Conservation (phyloP, 331 rosid genomes). For the Stylosanthes scabra region DNA sequence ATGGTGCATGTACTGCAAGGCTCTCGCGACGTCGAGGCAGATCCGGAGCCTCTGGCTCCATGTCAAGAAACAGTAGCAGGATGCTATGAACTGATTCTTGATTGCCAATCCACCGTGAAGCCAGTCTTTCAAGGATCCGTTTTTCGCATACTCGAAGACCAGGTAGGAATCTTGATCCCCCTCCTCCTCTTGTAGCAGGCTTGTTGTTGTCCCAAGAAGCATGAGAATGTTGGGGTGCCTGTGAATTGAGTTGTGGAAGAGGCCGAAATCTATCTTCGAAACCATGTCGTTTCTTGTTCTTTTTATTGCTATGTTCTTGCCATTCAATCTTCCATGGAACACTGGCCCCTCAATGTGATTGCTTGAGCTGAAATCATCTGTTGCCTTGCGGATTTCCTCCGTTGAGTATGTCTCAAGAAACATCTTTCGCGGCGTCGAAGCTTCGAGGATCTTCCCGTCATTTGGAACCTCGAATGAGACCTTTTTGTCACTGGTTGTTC, state of each 20-base stretch:
- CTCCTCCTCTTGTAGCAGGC: no score
- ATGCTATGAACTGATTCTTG: slow-evolving; percentile 91
- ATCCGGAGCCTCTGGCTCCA: slow-evolving; percentile 89
- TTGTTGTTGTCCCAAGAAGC: slow-evolving; percentile 61
- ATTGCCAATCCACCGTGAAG: slow-evolving; percentile 95
- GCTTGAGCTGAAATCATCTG: slow-evolving; percentile 79
- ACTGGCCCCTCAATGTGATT: slow-evolving; percentile 86
- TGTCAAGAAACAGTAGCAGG: slow-evolving; percentile 89
- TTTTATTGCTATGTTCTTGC: slow-evolving; percentile 83
- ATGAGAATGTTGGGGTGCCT: slow-evolving; percentile 84
- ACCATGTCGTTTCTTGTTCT: slow-evolving; percentile 42
- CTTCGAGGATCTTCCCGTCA: slow-evolving; percentile 42
- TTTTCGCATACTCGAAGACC: slow-evolving; percentile 78
- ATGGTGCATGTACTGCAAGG: slow-evolving; percentile 83
- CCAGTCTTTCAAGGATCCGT: slow-evolving; percentile 95
- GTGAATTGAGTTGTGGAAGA: slow-evolving; percentile 59
- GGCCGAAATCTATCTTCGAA: slow-evolving; percentile 60
- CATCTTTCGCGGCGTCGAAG: slow-evolving; percentile 51
- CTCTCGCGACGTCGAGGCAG: slow-evolving; percentile 82
- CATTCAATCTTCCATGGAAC: slow-evolving; percentile 77
- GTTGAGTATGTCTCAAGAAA: slow-evolving; percentile 56
- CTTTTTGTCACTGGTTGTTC: slow-evolving; percentile 85
- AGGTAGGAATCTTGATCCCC: slow-evolving; percentile 65
- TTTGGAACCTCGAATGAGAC: slow-evolving; percentile 80
- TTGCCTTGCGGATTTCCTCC: slow-evolving; percentile 77